These are phyloP conservation scores for Ophiostoma fasciatum DNA, from an alignment of 2,329 filamentous ascomycete genomes.

Conservation along the genomic window DNA sequence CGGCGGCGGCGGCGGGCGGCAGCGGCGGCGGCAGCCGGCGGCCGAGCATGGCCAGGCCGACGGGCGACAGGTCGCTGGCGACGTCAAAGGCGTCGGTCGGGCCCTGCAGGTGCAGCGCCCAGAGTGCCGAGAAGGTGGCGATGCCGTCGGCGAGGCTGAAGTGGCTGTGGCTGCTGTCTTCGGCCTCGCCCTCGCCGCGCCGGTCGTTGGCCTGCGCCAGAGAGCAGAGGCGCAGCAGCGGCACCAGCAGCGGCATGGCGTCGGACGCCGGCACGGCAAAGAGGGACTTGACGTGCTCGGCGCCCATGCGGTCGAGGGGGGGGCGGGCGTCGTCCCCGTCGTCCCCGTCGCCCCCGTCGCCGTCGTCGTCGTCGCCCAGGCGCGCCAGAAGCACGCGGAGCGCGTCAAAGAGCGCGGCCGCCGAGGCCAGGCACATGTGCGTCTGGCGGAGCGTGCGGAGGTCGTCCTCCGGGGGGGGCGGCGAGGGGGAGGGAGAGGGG, in stretches of 20 bases:
- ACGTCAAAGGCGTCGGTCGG: constrained; percentile 32
- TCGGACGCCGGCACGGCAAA: constrained; percentile 36
- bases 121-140: constrained; percentile 28
- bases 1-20: constrained; percentile 23
- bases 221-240: constrained; percentile 31
- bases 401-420: constrained; percentile 32
- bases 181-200: not conserved
- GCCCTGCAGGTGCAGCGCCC: constrained; percentile 39
- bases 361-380: constrained; percentile 21
- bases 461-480: constrained; percentile 19
- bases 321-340: constrained; percentile 9
- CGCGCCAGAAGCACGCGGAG: constrained; percentile 31
- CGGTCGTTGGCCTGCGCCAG: constrained; percentile 21
- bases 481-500: too few species aligned
- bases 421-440: constrained; percentile 29
- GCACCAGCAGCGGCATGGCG: constrained; percentile 28
- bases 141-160: constrained; percentile 32
- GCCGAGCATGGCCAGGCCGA: constrained; percentile 24
- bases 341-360: constrained; percentile 19
- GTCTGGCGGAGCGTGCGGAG: constrained; percentile 24
- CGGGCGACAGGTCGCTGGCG: constrained; percentile 29
- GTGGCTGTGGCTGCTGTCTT: not conserved
- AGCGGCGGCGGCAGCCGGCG: constrained; percentile 23
- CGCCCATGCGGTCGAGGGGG: constrained; percentile 32
- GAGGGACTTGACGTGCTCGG: constrained; percentile 42